These are phyloP conservation scores for Solioccasus polychromus DNA, from an alignment of 768 basidiomycete genomes.

Conservation along the genomic window DNA sequence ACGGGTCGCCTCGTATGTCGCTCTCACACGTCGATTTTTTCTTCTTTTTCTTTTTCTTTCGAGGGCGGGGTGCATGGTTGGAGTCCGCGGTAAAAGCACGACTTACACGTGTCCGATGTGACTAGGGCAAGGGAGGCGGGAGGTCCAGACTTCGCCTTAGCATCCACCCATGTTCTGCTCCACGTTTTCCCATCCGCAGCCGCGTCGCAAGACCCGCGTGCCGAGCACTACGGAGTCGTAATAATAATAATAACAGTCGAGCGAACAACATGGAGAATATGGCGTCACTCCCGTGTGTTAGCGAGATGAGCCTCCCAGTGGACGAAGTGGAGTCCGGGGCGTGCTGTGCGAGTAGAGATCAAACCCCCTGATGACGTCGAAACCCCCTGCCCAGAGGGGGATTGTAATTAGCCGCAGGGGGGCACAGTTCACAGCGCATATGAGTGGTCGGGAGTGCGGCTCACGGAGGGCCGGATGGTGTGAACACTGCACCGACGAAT, in stretches of 20 bases:
- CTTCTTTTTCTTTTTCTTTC: too few species aligned
- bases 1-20: too few species aligned
- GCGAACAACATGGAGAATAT: not conserved
- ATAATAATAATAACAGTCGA: not conserved
- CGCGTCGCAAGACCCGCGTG: slow-evolving; percentile 6
- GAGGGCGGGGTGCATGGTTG: too few species aligned
- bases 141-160: slow-evolving; percentile 5
- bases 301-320: slow-evolving; percentile 16
- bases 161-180: too few species aligned
- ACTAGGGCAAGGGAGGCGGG: not conserved
- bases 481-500: too few species aligned
- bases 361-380: slow-evolving; percentile 23
- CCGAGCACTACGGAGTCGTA: slow-evolving; percentile 7
- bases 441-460: slow-evolving; percentile 1
- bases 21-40: too few species aligned
- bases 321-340: slow-evolving; percentile 11
- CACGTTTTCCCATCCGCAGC: slow-evolving; percentile 1
- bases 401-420: too few species aligned
- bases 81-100: not conserved
- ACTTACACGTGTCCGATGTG: not conserved
- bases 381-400: slow-evolving; percentile 5
- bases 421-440: not conserved
- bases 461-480: slow-evolving; percentile 12
- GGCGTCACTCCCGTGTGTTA: slow-evolving; percentile 8
- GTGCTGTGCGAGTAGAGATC: too few species aligned